Evolutionary conservation across 2,329 filamentous ascomycete species (phyloP).

Genomic region (Curvularia eragrostidis): DNA sequence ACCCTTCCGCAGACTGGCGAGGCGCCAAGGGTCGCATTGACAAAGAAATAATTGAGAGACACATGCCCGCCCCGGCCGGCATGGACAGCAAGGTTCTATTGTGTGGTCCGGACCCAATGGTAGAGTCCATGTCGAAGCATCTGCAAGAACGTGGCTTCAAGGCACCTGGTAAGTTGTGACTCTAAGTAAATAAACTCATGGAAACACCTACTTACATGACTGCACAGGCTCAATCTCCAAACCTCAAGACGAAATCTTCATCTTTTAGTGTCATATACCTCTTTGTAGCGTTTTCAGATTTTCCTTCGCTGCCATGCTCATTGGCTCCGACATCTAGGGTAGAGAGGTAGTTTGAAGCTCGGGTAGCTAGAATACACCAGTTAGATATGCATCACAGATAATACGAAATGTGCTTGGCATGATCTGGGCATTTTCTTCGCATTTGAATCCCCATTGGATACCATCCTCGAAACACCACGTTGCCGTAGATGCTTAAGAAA

Average conservation of each 20-base stretch:
- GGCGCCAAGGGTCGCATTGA: constrained; percentile 13
- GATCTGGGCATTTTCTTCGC: background rate
- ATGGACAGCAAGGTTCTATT: constrained; percentile 89
- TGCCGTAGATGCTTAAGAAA: background rate
- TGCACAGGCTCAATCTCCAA: constrained; percentile 15
- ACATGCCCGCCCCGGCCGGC: constrained; percentile 51
- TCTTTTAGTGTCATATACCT: constrained; percentile 7
- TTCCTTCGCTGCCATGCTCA: background rate
- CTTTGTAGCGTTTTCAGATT: background rate
- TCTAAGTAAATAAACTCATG: accelerated
- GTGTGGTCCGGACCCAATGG: constrained; percentile 64
- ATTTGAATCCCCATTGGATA: background rate
- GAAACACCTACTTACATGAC: background rate
- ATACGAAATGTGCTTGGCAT: background rate
- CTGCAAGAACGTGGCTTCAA: constrained; percentile 23
- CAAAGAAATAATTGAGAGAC: constrained; percentile 17
- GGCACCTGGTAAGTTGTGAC: constrained; percentile 19
- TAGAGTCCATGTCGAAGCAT: constrained; percentile 14
- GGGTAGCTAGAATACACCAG: background rate
- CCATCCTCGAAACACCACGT: background rate
- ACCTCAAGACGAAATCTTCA: constrained; percentile 22
- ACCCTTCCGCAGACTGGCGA: constrained; percentile 17
- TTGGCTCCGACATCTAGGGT: background rate
- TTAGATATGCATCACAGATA: background rate
- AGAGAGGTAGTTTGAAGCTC: background rate